Percentiles rank a stretch among this genome's conserved stretches.
Evolutionary conservation across 805 yeast genomes (phyloP).

Genomic region (Zygotorulaspora chibaensis): DNA sequence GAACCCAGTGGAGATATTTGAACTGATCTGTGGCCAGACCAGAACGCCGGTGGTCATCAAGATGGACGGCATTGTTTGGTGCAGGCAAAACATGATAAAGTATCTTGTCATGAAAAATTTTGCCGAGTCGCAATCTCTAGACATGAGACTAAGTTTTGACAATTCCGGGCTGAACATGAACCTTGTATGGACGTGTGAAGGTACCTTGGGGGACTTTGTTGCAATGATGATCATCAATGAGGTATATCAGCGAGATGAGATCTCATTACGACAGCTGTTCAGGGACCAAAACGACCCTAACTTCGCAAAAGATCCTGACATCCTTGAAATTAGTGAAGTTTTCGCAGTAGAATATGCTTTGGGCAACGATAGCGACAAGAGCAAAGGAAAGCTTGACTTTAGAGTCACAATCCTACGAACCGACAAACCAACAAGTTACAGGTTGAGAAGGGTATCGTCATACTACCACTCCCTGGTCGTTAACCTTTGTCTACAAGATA

Average conservation of each 20-base stretch:
- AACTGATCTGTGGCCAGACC: constrained; percentile 8
- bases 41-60: constrained; percentile 9
- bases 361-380: constrained; percentile 3
- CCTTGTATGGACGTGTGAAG: constrained; percentile 31
- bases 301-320: constrained; percentile 14
- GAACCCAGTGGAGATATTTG: constrained; percentile 22
- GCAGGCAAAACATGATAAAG: constrained; percentile 30
- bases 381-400: constrained; percentile 12
- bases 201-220: constrained; percentile 23
- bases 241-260: constrained; percentile 22
- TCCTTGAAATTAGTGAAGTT: constrained; percentile 20
- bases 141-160: constrained; percentile 15
- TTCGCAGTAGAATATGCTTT: constrained; percentile 20
- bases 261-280: constrained; percentile 24
- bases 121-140: constrained; percentile 1
- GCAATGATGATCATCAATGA: constrained; percentile 25
- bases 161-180: constrained; percentile 32
- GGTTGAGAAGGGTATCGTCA: constrained; percentile 14
- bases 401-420: constrained; percentile 20
- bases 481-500: constrained; percentile 18
- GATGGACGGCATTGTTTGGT: constrained; percentile 32
- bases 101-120: constrained; percentile 20
- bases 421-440: constrained; percentile 18
- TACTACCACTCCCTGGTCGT: constrained; percentile 17
- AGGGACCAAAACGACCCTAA: constrained; percentile 9